phyloP scores from a whole-genome alignment of 106 monocot species.

The Allium fistulosum region DNA sequence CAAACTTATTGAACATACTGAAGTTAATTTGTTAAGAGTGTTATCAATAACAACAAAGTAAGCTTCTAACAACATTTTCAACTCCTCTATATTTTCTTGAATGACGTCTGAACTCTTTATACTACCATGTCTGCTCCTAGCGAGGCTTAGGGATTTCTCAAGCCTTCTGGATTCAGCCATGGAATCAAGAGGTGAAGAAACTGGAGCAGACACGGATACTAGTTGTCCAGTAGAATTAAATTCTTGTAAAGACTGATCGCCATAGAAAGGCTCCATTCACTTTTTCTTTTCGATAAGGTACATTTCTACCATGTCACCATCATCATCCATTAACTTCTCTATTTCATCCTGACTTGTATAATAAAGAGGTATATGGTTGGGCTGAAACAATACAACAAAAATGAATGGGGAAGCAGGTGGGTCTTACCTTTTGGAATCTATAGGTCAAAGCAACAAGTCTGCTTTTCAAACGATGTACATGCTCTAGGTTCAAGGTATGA shows the following conservation, averaged over 20 bases:
- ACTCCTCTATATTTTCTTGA: conserved; percentile 39
- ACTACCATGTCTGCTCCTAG: conserved; percentile 43
- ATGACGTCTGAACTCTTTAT: conserved; percentile 23
- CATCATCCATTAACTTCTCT: conserved; percentile 70
- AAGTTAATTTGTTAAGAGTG: conserved; percentile 58
- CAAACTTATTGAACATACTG: conserved; percentile 18
- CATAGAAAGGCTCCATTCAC: background rate
- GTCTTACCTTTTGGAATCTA: too few relatives aligned
- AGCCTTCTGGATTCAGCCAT: too few relatives aligned
- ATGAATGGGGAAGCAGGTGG: too few relatives aligned
- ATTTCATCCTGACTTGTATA: conserved; percentile 60
- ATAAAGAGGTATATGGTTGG: too few relatives aligned
- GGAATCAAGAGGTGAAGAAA: background rate
- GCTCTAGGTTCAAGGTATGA: too few relatives aligned
- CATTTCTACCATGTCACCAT: conserved; percentile 75
- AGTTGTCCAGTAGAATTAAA: too few relatives aligned
- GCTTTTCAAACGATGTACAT: too few relatives aligned
- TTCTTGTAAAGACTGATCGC: background rate
- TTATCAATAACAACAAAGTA: conserved; percentile 68
- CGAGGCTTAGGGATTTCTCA: too few relatives aligned
- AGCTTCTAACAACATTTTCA: conserved; percentile 68
- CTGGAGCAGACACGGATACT: background rate
- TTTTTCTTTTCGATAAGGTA: conserved; percentile 60
- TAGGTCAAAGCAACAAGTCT: too few relatives aligned
- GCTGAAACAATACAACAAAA: too few relatives aligned